phyloP scores from a whole-genome alignment of 257 asterid species.

The Capsicum chinense region DNA sequence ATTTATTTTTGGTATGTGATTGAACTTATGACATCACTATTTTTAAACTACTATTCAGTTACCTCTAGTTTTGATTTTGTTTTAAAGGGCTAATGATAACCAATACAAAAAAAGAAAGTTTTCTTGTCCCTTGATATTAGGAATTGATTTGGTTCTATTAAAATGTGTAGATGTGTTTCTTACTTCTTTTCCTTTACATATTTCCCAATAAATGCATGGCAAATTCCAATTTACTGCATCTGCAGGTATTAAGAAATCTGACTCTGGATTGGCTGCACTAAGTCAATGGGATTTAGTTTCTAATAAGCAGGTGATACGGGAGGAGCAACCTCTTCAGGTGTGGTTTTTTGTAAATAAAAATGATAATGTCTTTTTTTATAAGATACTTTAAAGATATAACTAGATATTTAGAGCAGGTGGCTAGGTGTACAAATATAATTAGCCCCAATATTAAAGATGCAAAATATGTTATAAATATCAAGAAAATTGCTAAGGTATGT shows the following conservation, averaged over 20 bases:
- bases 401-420: constrained; percentile 57
- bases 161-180: background rate
- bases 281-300: constrained; percentile 99
- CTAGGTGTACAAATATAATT: constrained; percentile 93
- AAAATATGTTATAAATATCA: constrained; percentile 71
- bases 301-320: constrained; percentile 99
- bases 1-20: background rate
- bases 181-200: background rate
- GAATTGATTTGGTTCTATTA: background rate
- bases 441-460: constrained; percentile 83
- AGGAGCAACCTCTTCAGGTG: constrained; percentile 96
- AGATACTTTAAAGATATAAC: background rate
- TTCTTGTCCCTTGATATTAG: background rate
- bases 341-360: background rate
- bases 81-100: background rate
- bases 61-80: background rate
- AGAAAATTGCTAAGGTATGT: constrained; percentile 71
- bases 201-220: background rate
- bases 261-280: constrained; percentile 97
- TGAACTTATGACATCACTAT: background rate
- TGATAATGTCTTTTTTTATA: background rate
- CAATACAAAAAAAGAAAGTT: background rate
- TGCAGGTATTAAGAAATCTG: constrained; percentile 88
- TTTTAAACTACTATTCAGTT: background rate
- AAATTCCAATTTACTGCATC: background rate